Base-by-base conservation (phyloP, 106 monocot species). In the Acorus gramineus region DNA sequence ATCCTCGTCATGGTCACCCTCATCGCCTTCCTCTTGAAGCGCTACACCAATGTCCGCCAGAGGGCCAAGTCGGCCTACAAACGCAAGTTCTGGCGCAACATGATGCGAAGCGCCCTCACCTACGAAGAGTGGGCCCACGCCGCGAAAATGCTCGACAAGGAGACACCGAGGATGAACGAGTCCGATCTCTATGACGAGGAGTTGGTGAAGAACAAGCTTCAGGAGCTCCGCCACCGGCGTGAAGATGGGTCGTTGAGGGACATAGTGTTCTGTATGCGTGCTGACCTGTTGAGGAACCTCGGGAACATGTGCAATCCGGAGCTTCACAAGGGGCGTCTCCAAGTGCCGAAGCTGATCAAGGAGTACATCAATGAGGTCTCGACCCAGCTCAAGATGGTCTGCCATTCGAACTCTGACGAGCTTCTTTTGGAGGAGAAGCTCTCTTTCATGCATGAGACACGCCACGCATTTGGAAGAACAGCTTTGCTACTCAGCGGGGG, bases 251-350 rank as follows among this genome's bases (percentile, higher is more conserved):
- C 91, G 6, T 50, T 91, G 67, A 83, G 91, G 67, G 96, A 96
- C 46, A 74, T 96, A 13, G 73, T 96, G 11, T 96, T 85, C 66
- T 85, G 78, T 51, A 91, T 96, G 96, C 80, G 96, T 3, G 82
- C 87, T 0, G 96, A 96, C 73, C 65, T 96, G 65, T 44, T 91
- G 49, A 80, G 96, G 64, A 96, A 90, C 54, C 68, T 91, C 61
- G 96, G 96, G 6, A 87, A 91, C 44, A 91, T 96, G 96, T 96
- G 91, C 76, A 96, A 91, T 53, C 87, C 96, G 7, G 69, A 87
- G 56, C 87, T 96, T 14, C 91, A 96, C 65, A 88, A 81, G 80
- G 91, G 81, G n/a, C 78, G 96, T 66, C 96, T 91, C 66, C 96
- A 96, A 90, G 82, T 90, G 6, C 95, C 90, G 0, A 95, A 47